Conservation (phyloP, 768 basidiomycete genomes). For the Dictyophora rubrovolvata region DNA sequence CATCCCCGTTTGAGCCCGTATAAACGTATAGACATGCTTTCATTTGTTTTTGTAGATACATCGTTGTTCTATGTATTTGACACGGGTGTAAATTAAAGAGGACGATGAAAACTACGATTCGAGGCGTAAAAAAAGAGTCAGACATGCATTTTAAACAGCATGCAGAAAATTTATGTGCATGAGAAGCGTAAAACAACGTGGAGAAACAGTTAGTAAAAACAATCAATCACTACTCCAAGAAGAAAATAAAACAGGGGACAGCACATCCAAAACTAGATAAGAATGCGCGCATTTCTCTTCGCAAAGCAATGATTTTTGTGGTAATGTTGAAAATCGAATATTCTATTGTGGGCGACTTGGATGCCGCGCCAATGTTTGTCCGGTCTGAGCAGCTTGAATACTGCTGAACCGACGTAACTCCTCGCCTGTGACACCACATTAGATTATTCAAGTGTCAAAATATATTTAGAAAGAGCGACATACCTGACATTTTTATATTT, state of each 20-base stretch:
- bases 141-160: neutral
- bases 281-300: neutral
- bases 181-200: neutral
- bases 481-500: slow-evolving; percentile 66
- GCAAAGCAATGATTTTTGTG: neutral
- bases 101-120: neutral
- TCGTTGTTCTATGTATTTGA: neutral
- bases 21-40: neutral
- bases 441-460: neutral
- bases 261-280: neutral
- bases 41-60: neutral
- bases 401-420: slow-evolving; percentile 80
- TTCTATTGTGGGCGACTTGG: slow-evolving; percentile 45
- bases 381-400: slow-evolving; percentile 75
- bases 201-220: neutral
- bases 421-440: slow-evolving; percentile 29
- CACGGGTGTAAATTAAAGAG: neutral
- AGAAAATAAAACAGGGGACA: neutral
- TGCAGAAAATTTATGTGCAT: neutral
- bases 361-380: slow-evolving; percentile 67
- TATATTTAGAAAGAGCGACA: neutral
- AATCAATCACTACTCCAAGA: neutral
- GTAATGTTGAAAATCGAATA: neutral
- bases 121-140: neutral
- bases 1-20: neutral